Conservation (phyloP, 163 green algal species). For the Scenedesmus sp. region DNA sequence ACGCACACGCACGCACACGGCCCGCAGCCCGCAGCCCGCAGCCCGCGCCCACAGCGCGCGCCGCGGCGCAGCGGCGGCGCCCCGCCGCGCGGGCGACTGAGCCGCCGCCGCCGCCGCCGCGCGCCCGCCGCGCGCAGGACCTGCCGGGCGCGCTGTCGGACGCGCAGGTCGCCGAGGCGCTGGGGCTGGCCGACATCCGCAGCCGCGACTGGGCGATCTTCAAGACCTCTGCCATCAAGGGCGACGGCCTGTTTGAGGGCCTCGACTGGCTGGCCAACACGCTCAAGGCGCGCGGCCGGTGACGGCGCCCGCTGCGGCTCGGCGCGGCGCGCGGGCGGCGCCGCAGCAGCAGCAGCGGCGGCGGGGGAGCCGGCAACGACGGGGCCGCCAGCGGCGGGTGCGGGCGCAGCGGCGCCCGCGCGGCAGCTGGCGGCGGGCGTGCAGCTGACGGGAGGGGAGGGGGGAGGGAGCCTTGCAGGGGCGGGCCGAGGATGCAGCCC, state of each 20-base stretch:
- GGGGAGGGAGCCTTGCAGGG: too few relatives aligned
- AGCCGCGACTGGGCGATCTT: slow-evolving; percentile 96
- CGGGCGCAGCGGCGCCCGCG: too few relatives aligned
- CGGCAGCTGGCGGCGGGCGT: too few relatives aligned
- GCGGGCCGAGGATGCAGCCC: too few relatives aligned
- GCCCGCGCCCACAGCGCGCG: too few relatives aligned
- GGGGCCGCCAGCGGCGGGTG: too few relatives aligned
- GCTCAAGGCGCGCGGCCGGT: slow-evolving; percentile 68
- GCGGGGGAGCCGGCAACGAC: too few relatives aligned
- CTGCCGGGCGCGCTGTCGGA: slow-evolving; percentile 92
- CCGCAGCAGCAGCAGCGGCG: background rate
- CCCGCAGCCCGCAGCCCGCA: too few relatives aligned
- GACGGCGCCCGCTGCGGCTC: background rate
- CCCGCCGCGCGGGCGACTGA: background rate
- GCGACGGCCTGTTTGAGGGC: slow-evolving; percentile 96
- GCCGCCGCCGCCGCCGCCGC: too few relatives aligned
- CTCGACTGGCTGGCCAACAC: slow-evolving; percentile 93
- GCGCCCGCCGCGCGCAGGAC: slow-evolving; percentile 75
- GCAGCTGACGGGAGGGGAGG: too few relatives aligned
- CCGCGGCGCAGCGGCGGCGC: too few relatives aligned
- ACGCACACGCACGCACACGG: background rate
- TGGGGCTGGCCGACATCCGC: slow-evolving; percentile 95
- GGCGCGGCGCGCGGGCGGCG: background rate
- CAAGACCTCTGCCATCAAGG: slow-evolving; percentile 95
- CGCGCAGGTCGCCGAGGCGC: slow-evolving; percentile 90